Conservation (phyloP, 2,329 filamentous ascomycete genomes). For the Exophiala bonariae region DNA sequence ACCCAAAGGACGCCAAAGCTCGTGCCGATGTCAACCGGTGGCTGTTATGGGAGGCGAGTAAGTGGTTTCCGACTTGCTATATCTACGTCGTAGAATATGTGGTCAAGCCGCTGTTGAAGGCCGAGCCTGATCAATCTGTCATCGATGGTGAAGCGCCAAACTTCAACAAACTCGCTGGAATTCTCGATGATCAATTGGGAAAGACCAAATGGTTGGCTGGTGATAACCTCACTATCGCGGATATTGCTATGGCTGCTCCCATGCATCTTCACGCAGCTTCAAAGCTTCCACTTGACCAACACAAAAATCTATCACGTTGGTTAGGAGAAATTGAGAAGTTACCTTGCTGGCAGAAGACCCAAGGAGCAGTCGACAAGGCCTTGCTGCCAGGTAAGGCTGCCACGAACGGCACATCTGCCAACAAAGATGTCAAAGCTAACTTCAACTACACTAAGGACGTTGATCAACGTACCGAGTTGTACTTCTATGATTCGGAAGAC, state of each 20-base stretch:
- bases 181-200: conserved; percentile 38
- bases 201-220: conserved; percentile 41
- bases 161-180: conserved; percentile 37
- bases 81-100: conserved; percentile 42
- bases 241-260: conserved; percentile 41
- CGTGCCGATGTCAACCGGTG: conserved; percentile 42
- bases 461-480: conserved; percentile 36
- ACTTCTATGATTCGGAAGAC: conserved; percentile 41
- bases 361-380: conserved; percentile 40
- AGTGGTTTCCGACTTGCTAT: conserved; percentile 44
- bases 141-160: conserved; percentile 36
- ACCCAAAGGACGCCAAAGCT: conserved; percentile 41
- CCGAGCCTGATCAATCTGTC: conserved; percentile 36
- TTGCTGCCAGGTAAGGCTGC: conserved; percentile 32
- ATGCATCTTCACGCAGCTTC: conserved; percentile 40
- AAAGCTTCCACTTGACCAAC: conserved; percentile 40
- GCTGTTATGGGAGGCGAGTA: conserved; percentile 44
- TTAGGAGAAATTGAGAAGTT: conserved; percentile 37
- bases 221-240: conserved; percentile 40
- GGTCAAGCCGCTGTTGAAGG: conserved; percentile 41
- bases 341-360: conserved; percentile 40
- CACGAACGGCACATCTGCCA: conserved; percentile 16
- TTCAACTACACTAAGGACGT: conserved; percentile 50
- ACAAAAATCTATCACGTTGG: conserved; percentile 40
- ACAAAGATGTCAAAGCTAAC: conserved; percentile 40